Percentiles rank a stretch among this genome's conserved stretches.
phyloP scores from a whole-genome alignment of 2,329 filamentous ascomycete species.

The Aspergillus pseudoglaucus region DNA sequence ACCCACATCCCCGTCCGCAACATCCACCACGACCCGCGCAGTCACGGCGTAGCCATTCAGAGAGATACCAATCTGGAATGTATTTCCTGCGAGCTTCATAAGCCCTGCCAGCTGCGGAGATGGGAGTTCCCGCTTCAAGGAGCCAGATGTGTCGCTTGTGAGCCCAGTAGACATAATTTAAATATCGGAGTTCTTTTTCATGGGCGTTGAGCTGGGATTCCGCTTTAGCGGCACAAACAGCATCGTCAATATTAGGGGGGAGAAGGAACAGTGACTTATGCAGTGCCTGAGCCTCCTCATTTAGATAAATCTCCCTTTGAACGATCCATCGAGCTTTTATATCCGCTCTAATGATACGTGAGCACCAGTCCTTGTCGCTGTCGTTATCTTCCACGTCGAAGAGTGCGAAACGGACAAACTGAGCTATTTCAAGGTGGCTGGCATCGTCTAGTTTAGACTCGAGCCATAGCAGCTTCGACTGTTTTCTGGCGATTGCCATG shows the following conservation, averaged over 20 bases:
- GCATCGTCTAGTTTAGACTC: neutral
- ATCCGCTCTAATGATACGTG: neutral
- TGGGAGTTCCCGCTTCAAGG: neutral
- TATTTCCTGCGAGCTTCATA: neutral
- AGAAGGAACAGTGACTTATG: neutral
- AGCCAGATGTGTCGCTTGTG: neutral
- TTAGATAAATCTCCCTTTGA: neutral
- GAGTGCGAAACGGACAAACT: neutral
- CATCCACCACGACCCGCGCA: neutral
- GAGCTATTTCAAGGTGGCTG: neutral
- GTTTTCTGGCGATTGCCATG: neutral
- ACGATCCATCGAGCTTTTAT: neutral
- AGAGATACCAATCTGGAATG: neutral
- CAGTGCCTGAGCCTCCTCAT: neutral
- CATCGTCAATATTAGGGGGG: no score
- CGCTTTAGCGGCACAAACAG: neutral
- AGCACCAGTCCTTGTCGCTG: neutral
- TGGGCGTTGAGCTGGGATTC: neutral
- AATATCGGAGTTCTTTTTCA: neutral
- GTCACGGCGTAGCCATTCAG: neutral
- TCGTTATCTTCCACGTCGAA: neutral
- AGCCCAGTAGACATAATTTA: neutral
- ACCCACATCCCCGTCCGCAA: neutral
- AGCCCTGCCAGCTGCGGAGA: neutral
- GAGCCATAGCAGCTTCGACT: neutral